A percentile compares a stretch with the other conserved stretches of the same genome.
phyloP scores from a whole-genome alignment of 108 stramenopile species.

The Schizochytrium sp. region DNA sequence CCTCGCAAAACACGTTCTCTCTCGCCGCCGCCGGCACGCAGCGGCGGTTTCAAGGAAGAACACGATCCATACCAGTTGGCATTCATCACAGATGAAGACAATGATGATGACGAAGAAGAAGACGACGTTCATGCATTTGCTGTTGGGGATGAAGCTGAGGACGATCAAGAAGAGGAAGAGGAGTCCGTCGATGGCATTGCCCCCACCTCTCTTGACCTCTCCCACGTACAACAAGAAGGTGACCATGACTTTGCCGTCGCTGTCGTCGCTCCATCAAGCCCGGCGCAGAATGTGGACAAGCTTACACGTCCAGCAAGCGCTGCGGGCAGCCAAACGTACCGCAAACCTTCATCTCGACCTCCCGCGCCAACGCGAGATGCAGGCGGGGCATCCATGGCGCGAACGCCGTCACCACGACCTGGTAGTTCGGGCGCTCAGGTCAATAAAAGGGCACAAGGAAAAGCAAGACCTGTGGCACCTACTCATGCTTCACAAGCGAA shows the following conservation, averaged over 20 bases:
- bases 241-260: neutral
- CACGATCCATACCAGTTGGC: neutral
- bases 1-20: neutral
- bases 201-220: neutral
- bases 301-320: neutral
- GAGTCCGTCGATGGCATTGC: neutral
- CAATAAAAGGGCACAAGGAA: no score
- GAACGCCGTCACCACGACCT: no score
- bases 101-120: neutral
- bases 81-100: neutral
- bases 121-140: neutral
- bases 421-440: no score
- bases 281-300: neutral
- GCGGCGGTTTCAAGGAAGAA: neutral
- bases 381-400: no score
- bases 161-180: neutral
- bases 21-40: neutral
- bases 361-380: no score
- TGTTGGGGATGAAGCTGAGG: neutral
- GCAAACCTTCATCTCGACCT: no score
- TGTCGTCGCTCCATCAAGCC: neutral
- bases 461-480: no score
- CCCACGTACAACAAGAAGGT: neutral
- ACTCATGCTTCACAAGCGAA: no score
- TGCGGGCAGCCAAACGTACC: no score